These are phyloP conservation scores for Paraurostyla sp. DNA, from an alignment of 73 alveolate genomes.

Conservation along the genomic window DNA sequence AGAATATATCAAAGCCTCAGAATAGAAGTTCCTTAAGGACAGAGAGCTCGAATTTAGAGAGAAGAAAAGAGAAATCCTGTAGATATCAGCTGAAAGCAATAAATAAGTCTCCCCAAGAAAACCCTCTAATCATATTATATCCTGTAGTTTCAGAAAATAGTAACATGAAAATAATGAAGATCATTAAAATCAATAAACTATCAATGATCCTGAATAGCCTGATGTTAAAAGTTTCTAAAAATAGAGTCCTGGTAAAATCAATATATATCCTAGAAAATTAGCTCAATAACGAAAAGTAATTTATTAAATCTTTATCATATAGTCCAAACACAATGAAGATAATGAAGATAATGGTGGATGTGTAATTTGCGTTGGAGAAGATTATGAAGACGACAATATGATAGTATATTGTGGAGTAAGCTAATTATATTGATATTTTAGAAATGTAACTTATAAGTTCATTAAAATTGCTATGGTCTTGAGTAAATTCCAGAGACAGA, in stretches of 20 bases:
- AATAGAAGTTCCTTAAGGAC: constrained; percentile 11
- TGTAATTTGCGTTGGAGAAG: constrained; percentile 35
- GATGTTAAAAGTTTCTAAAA: too few relatives aligned
- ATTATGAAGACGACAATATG: constrained; percentile 55
- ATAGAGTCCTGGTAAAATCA: too few relatives aligned
- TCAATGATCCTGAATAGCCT: too few relatives aligned
- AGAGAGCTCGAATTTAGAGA: constrained; percentile 40
- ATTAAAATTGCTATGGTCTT: constrained; percentile 50
- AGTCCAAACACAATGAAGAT: not conserved
- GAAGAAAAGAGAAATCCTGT: constrained; percentile 26
- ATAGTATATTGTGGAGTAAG: constrained; percentile 54
- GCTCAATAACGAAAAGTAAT: not conserved
- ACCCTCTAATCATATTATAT: not conserved
- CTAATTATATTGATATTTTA: not conserved
- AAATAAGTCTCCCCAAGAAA: not conserved
- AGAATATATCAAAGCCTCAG: constrained; percentile 26
- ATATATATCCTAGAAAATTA: not conserved
- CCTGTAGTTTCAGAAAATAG: not conserved
- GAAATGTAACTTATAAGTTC: constrained; percentile 56
- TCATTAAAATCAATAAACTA: too few relatives aligned
- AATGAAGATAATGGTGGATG: not conserved
- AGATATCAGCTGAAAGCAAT: not conserved
- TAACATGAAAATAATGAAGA: not conserved
- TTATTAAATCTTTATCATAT: not conserved
- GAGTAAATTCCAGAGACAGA: constrained; percentile 46